Evolutionary conservation across 441 rosid genomes (phyloP), one percentile per base, ranked within the genome.

Genomic region (Erodium trifolium): DNA sequence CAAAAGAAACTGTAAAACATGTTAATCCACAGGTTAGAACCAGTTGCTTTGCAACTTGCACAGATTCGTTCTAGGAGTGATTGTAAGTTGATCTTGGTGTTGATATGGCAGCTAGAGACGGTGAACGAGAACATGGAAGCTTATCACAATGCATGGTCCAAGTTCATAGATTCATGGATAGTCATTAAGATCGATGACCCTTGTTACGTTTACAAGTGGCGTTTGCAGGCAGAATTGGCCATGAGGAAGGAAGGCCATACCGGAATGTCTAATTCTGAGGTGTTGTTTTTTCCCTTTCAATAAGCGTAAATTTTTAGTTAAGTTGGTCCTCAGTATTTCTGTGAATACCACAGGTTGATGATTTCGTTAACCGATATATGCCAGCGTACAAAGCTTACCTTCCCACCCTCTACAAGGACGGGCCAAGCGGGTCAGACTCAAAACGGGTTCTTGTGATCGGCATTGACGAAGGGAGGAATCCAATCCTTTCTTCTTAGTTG

Each of bases 121-220:
- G 80, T 94, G 77, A 94, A 94, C 29, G 83, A 87, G 80, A 91
- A 84, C 68, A 97, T 94, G 16, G 89, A 88, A 82, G 92, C 86
- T 19, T 94, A 94, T 72, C 85, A 85, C 17, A 81, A 91, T 11
- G 88, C 94, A 19, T 94, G 97, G 99, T 87, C 88, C 85, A 91
- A 84, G 82, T 90, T 89, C 73, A 63, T 91, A 2, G 31, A 86
- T 8, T 82, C 96, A 64, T 94, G 97, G 99, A 82, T 87, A 5
- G 82, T 94, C 73, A 91, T 94, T 83, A 86, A 87, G 78, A 91
- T 94, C 76, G 80, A 86, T 80, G 99, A 91, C 75, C 92, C 96
- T 11, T 83, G 83, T 77, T 94, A 80, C 73, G 99, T 91, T 34
- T 91, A 86, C 73, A 82, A 87, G 69, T 91, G 97, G 99, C 92